Evolutionary conservation across 495 filamentous ascomycete genomes (phyloP).

Genomic region (Pseudomonodictys pantanalensis): DNA sequence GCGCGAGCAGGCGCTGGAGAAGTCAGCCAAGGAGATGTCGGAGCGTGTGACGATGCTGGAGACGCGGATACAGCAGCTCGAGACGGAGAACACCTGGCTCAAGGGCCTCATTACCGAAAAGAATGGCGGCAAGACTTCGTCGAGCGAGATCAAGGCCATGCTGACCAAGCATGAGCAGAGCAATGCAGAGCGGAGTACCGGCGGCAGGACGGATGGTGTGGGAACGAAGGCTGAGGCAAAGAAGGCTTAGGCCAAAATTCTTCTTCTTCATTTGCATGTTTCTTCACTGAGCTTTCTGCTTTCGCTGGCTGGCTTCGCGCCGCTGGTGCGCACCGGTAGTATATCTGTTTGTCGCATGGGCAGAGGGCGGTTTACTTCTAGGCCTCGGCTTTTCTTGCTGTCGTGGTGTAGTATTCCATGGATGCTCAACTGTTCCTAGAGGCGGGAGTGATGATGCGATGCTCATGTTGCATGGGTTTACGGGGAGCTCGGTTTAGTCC

Average conservation of each 20-base stretch:
- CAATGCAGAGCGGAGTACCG: constrained; percentile 22
- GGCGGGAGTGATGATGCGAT: too few species aligned
- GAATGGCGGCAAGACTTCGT: constrained; percentile 55
- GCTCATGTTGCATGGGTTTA: too few species aligned
- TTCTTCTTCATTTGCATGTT: background rate
- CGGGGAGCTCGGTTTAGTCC: too few species aligned
- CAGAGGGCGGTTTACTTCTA: too few species aligned
- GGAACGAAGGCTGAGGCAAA: constrained; percentile 18
- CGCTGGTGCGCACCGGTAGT: background rate
- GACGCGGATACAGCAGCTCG: constrained; percentile 75
- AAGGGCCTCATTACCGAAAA: constrained; percentile 93
- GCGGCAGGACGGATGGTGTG: constrained; percentile 29
- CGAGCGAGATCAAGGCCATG: constrained; percentile 21
- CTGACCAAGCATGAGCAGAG: constrained; percentile 27
- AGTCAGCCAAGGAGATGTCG: constrained; percentile 81
- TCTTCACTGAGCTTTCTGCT: background rate
- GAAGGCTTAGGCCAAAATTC: constrained; percentile 34
- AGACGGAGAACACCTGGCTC: constrained; percentile 96
- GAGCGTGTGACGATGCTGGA: constrained; percentile 81
- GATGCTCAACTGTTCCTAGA: too few species aligned
- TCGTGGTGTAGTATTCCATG: too few species aligned
- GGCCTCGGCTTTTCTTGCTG: too few species aligned
- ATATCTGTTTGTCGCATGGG: too few species aligned
- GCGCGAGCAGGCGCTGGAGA: constrained; percentile 90
- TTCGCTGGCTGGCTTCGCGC: background rate